Evolutionary conservation across 139 green algal genomes (phyloP).

Genomic region (Limnomonas spitsbergensis): DNA sequence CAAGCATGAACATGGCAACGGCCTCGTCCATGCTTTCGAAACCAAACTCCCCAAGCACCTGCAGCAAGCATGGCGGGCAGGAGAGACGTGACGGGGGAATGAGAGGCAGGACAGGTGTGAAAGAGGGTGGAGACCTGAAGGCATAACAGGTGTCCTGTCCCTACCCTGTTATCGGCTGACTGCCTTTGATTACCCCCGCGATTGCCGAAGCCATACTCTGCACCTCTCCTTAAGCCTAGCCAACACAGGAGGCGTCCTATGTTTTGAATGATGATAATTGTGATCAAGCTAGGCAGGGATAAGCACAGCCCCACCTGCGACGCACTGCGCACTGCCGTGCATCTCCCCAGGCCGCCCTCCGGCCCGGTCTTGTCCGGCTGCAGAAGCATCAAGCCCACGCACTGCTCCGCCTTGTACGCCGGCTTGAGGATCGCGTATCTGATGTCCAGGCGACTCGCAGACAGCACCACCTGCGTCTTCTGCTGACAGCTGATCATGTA

Average conservation of each 20-base stretch:
- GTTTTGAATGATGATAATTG: no score
- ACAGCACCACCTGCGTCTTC: constrained; percentile 33
- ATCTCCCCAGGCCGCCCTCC: background rate
- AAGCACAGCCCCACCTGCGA: background rate
- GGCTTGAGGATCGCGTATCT: constrained; percentile 42
- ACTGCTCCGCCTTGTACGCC: constrained; percentile 9
- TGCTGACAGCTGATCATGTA: constrained; percentile 47
- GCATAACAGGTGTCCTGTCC: no score
- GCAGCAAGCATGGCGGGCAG: background rate
- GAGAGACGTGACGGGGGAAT: background rate
- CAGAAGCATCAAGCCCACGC: constrained; percentile 23
- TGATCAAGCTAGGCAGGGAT: no score
- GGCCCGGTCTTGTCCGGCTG: constrained; percentile 10
- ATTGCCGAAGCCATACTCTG: no score
- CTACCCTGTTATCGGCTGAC: no score
- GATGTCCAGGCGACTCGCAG: constrained; percentile 31
- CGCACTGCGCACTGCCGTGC: background rate
- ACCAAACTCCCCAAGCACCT: constrained; percentile 19
- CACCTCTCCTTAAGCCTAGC: no score
- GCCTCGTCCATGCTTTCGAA: constrained; percentile 30
- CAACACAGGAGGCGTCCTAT: no score
- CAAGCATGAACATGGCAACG: constrained; percentile 28
- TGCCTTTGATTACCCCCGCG: no score
- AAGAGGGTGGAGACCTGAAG: no score
- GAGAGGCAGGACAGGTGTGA: no score